phyloP scores from a whole-genome alignment of 2,329 filamentous ascomycete species.

The Nectriaceae sp. region DNA sequence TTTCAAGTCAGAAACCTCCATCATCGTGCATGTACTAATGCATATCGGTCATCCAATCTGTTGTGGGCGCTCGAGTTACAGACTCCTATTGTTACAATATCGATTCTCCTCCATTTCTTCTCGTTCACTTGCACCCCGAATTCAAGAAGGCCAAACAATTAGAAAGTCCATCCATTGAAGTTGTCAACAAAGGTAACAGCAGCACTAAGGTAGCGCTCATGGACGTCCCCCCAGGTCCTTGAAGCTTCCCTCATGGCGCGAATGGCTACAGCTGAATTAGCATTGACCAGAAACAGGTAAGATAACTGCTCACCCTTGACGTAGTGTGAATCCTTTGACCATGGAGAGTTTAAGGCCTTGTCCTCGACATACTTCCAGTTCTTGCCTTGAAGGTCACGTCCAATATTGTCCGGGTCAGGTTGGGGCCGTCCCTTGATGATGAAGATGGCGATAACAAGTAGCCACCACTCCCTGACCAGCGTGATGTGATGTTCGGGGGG shows the following conservation, averaged over 20 bases:
- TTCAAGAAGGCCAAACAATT: slow-evolving; percentile 12
- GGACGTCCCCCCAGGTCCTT: slow-evolving; percentile 71
- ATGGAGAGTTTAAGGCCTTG: slow-evolving; percentile 67
- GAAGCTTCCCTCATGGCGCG: slow-evolving; percentile 75
- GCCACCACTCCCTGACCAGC: slow-evolving; percentile 86
- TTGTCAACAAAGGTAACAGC: slow-evolving; percentile 74
- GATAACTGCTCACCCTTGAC: slow-evolving; percentile 66
- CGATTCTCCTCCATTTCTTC: too few relatives aligned
- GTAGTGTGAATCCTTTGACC: slow-evolving; percentile 76
- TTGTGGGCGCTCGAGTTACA: too few relatives aligned
- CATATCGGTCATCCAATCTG: too few relatives aligned
- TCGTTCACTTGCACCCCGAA: too few relatives aligned
- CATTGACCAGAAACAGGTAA: not conserved
- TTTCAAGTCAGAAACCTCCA: too few relatives aligned
- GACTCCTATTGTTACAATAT: too few relatives aligned
- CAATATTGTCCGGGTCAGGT: slow-evolving; percentile 67
- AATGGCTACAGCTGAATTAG: slow-evolving; percentile 48
- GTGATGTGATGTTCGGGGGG: slow-evolving; percentile 71
- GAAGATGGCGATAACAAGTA: slow-evolving; percentile 78
- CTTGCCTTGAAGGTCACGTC: slow-evolving; percentile 59
- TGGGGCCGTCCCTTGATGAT: slow-evolving; percentile 72
- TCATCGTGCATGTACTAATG: too few relatives aligned
- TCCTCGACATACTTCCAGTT: slow-evolving; percentile 78
- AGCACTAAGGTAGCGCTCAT: slow-evolving; percentile 65
- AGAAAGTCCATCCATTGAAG: slow-evolving; percentile 67